Evolutionary conservation across 2,329 filamentous ascomycete species (phyloP).

Genomic region (Talaromyces sp.): DNA sequence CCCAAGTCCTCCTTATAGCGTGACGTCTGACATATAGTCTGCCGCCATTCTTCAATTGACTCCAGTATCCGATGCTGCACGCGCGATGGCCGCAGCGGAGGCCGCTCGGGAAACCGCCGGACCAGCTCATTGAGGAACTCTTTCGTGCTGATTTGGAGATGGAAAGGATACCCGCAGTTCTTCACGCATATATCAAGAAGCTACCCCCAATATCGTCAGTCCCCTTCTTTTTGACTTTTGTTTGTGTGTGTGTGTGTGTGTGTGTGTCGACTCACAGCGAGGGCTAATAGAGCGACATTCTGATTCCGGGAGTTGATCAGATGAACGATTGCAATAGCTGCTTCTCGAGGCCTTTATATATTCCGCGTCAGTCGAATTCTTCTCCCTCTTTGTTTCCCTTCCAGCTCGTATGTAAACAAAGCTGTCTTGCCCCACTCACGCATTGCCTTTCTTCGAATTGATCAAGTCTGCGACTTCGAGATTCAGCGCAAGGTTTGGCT

Average conservation of each 20-base stretch:
- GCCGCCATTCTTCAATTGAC: conserved; percentile 95
- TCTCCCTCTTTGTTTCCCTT: not conserved
- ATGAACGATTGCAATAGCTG: conserved; percentile 84
- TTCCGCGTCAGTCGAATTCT: conserved; percentile 1
- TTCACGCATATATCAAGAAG: conserved; percentile 98
- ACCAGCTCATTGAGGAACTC: conserved; percentile 99
- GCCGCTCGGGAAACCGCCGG: conserved; percentile 88
- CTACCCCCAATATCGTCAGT: conserved; percentile 29
- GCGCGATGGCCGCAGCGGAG: conserved; percentile 75
- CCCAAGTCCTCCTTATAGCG: conserved; percentile 96
- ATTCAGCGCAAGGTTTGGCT: conserved; percentile 92
- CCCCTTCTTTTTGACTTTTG: not conserved
- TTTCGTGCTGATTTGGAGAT: conserved; percentile 96
- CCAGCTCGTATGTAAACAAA: not conserved
- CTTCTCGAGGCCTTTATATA: conserved; percentile 70
- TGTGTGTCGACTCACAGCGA: conserved; percentile 55
- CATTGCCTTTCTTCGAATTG: conserved; percentile 94
- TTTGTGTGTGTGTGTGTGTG: not conserved
- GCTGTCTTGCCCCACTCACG: conserved; percentile 43
- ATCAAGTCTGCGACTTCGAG: conserved; percentile 95
- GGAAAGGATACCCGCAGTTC: conserved; percentile 98
- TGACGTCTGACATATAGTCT: conserved; percentile 97
- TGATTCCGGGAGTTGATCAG: conserved; percentile 96
- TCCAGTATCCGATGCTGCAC: conserved; percentile 92
- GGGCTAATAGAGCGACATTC: conserved; percentile 84